Evolutionary conservation across 768 basidiomycete species (phyloP), one percentile per base, ranked within the genome.

Genomic region (Hericium coralloides): DNA sequence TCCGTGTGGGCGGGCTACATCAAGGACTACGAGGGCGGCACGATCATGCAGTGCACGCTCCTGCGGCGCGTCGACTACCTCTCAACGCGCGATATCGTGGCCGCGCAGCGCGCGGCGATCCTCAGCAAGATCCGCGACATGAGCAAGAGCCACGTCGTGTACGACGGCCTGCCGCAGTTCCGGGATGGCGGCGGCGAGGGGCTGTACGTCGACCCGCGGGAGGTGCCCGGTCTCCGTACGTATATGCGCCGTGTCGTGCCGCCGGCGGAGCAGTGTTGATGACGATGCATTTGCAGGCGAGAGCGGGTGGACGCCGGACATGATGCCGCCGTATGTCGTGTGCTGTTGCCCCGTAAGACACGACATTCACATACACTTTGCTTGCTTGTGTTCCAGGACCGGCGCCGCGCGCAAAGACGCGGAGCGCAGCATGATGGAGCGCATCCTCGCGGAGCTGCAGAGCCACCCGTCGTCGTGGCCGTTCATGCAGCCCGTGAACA

Each of bases 21-120:
- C 83, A 99, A 98, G 70, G 97, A 99, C 69, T 99, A 99, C 71
- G 97, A 99, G 70, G 95, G 95, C 41, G 95, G 92, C 17, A 99
- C 95, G 48, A 93, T 98, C 73, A 98, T 99, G 95, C 92, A 95
- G 70, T 99, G 97, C 67, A 87, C 87, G 6, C 87, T 99, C 90
- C 71, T 99, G n/a, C 84, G 80, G 53, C 92, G 90, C 67, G 84
- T 98, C 60, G 84, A 93, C 67, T 99, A 98, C 66, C 77, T 95
- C 31, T 78, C 88, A 62, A 92, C 91, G 59, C 77, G 81, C 31
- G 82, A 82, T 55, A 83, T 89, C 60, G 74, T 98, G 56, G 75
- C 81, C 4, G 76, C 75, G 58, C 97, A 99, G 72, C 87, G 92
- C 65, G 92, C 94, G 64, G 92, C 94, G 5, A 83, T 98, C 55